Conservation (phyloP, 345 rosid genomes). For the Luvunga scandens region DNA sequence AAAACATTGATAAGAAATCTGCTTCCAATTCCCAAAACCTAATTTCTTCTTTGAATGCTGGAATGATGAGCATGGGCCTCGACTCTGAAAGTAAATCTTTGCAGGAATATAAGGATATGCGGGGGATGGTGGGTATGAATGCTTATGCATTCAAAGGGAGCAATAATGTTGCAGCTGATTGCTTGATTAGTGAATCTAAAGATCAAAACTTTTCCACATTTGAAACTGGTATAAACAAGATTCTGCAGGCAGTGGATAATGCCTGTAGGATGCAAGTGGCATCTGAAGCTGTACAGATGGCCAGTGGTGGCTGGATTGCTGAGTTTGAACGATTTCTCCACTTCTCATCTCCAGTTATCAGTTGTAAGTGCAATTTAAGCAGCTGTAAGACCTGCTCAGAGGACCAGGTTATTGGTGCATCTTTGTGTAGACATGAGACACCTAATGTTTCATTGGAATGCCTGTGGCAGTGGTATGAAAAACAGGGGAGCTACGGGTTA, state of each 20-base stretch:
- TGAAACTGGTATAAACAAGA: constrained; percentile 28
- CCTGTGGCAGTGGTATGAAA: constrained; percentile 59
- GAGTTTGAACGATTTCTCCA: constrained; percentile 55
- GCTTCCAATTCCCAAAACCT: constrained; percentile 16
- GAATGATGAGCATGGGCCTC: constrained; percentile 7
- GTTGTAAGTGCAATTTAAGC: constrained; percentile 12
- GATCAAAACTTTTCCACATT: constrained; percentile 11
- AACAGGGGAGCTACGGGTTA: constrained; percentile 53
- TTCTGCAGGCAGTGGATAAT: constrained; percentile 34
- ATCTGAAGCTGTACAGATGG: constrained; percentile 48
- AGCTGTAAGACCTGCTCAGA: constrained; percentile 31
- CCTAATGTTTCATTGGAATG: constrained; percentile 38
- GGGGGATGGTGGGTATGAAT: constrained; percentile 3
- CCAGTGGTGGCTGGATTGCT: constrained; percentile 48
- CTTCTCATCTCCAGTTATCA: constrained; percentile 45
- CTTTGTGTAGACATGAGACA: constrained; percentile 39
- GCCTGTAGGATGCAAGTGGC: constrained; percentile 34
- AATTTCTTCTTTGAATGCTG: constrained; percentile 15
- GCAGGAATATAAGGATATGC: constrained; percentile 12
- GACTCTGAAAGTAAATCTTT: constrained; percentile 12
- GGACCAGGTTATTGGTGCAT: constrained; percentile 19
- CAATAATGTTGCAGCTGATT: constrained; percentile 11
- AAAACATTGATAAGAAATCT: constrained; percentile 18
- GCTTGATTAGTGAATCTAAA: constrained; percentile 18
- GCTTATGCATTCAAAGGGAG: constrained; percentile 11